Evolutionary conservation across 139 green algal genomes (phyloP).

Genomic region (Chlamydomonas incerta): DNA sequence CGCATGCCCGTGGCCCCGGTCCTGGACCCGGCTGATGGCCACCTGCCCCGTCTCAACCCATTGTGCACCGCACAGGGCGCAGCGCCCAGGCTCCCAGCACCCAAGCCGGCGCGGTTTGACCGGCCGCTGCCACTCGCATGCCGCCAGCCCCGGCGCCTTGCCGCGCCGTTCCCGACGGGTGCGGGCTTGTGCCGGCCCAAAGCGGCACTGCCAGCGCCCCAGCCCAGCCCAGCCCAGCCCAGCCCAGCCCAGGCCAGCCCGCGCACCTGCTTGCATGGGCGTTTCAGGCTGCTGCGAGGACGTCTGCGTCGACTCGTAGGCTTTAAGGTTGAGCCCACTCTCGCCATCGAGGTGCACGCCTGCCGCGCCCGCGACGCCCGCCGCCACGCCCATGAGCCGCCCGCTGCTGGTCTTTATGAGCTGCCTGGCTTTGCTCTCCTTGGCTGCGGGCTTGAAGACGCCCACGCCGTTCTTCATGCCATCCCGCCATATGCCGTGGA

Average conservation of each 20-base stretch:
- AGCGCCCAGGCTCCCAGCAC: too few species aligned
- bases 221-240: too few species aligned
- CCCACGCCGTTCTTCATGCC: conserved; percentile 90
- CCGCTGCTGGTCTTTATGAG: conserved; percentile 26
- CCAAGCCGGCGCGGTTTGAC: too few species aligned
- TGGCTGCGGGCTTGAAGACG: conserved; percentile 63
- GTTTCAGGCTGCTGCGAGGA: not conserved
- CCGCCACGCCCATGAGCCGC: not conserved
- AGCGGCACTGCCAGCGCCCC: too few species aligned
- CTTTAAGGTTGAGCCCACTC: not conserved
- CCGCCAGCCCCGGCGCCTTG: too few species aligned
- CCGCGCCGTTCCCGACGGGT: too few species aligned
- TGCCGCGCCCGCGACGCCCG: not conserved
- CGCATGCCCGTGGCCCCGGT: too few species aligned
- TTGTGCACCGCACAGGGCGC: too few species aligned
- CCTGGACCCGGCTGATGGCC: too few species aligned
- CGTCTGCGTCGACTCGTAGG: not conserved
- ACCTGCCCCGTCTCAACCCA: too few species aligned
- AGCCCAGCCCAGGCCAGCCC: not conserved
- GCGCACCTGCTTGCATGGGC: not conserved
- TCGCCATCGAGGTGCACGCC: not conserved
- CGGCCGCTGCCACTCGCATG: too few species aligned
- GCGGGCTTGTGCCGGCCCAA: too few species aligned
- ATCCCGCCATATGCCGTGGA: conserved; percentile 86
- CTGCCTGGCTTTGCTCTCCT: conserved; percentile 2